phyloP scores from a whole-genome alignment of 371 early-diverging fungal genomes.

The Mucor racemosus region DNA sequence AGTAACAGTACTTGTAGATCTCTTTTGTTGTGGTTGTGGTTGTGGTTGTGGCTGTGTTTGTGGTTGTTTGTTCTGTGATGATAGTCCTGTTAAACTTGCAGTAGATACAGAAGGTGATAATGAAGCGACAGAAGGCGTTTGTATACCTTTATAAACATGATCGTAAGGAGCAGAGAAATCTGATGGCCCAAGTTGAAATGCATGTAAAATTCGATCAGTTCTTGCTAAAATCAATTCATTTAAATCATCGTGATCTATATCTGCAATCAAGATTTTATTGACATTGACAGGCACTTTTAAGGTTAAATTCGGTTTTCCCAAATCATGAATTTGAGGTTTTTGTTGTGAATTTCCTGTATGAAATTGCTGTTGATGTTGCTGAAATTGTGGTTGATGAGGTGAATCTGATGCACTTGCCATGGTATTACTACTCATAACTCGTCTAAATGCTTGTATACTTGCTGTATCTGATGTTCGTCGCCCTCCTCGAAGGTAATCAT shows the following conservation, averaged over 20 bases:
- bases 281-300: slow-evolving; percentile 82
- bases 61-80: neutral
- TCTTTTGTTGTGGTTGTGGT: neutral
- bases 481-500: slow-evolving; percentile 46
- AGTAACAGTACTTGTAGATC: neutral
- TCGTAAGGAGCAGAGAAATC: slow-evolving; percentile 6
- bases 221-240: slow-evolving; percentile 81
- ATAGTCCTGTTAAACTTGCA: slow-evolving; percentile 5
- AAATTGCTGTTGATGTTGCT: neutral
- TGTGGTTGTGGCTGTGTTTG: neutral
- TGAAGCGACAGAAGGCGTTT: slow-evolving; percentile 20
- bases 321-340: slow-evolving; percentile 35
- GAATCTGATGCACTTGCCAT: neutral
- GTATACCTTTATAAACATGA: slow-evolving; percentile 23
- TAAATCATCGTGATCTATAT: slow-evolving; percentile 75
- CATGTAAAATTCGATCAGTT: slow-evolving; percentile 82
- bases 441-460: slow-evolving; percentile 44
- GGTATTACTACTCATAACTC: slow-evolving; percentile 33
- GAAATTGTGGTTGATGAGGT: neutral
- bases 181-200: slow-evolving; percentile 54
- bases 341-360: neutral
- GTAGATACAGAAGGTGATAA: slow-evolving; percentile 30
- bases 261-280: slow-evolving; percentile 76
- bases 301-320: slow-evolving; percentile 68
- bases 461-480: slow-evolving; percentile 49